Evolutionary conservation across 371 early-diverging fungal species (phyloP).

Genomic region (Coemansia sp.): DNA sequence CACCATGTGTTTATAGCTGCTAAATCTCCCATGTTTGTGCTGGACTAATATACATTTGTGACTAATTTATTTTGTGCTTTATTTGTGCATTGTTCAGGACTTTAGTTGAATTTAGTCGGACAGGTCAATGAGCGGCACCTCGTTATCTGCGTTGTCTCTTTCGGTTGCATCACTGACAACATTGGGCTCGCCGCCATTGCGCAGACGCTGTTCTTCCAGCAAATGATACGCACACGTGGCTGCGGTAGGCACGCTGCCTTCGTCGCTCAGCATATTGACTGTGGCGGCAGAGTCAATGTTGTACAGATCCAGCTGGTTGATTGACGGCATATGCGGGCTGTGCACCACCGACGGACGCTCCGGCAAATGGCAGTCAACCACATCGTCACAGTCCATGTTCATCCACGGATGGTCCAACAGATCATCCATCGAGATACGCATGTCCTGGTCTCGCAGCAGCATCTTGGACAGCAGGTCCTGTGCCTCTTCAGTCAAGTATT

Average conservation of each 20-base stretch:
- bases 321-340: neutral
- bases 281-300: neutral
- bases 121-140: neutral
- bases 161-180: neutral
- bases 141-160: neutral
- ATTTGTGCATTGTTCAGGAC: too few species aligned
- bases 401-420: neutral
- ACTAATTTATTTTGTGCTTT: neutral
- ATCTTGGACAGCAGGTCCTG: neutral
- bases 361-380: neutral
- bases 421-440: neutral
- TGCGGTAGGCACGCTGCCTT: neutral
- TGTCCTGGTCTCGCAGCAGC: neutral
- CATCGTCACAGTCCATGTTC: neutral
- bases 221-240: neutral
- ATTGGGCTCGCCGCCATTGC: neutral
- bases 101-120: neutral
- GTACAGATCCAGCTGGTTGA: neutral
- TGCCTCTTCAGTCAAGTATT: neutral
- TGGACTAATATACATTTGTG: neutral
- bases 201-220: neutral
- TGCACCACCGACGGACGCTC: neutral
- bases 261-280: neutral
- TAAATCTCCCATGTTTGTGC: neutral
- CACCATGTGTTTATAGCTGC: constrained; percentile 22